Evolutionary conservation across 805 yeast species (phyloP).

Genomic region (Yamadazyma olivae): DNA sequence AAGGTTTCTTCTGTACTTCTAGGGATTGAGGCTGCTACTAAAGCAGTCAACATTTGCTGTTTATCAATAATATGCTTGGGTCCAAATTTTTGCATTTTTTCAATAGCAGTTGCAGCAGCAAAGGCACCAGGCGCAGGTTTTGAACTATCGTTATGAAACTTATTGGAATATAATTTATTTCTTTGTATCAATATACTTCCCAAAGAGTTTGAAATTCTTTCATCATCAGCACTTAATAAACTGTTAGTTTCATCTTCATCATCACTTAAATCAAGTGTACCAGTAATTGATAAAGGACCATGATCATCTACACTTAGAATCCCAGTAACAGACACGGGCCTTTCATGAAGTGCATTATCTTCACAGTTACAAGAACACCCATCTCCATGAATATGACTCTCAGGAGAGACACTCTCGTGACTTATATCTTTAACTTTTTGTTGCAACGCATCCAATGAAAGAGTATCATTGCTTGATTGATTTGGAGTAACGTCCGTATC

Average conservation of each 20-base stretch:
- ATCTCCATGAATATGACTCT: constrained; percentile 23
- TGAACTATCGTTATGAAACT: constrained; percentile 37
- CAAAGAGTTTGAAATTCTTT: constrained; percentile 12
- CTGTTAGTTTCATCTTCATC: constrained; percentile 35
- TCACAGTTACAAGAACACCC: constrained; percentile 56
- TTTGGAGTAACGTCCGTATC: background rate
- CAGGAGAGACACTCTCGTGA: background rate
- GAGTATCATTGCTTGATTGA: background rate
- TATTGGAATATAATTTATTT: constrained; percentile 9
- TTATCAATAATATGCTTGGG: constrained; percentile 21
- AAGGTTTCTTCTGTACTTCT: constrained; percentile 76
- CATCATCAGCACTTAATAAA: constrained; percentile 27
- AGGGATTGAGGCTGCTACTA: constrained; percentile 71
- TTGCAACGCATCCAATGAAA: background rate
- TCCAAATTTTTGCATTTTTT: constrained; percentile 45
- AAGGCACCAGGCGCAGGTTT: constrained; percentile 72
- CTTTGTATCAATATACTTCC: constrained; percentile 11
- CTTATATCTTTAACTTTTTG: background rate
- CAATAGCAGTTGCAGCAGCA: constrained; percentile 61
- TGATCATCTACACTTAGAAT: constrained; percentile 43
- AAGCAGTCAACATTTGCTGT: constrained; percentile 34
- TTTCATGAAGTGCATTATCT: constrained; percentile 42
- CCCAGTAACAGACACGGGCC: constrained; percentile 67
- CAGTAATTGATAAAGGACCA: constrained; percentile 29
- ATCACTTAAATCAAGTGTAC: constrained; percentile 45